Base-by-base conservation (phyloP, 495 filamentous ascomycete species). In the Xylaria castorea region DNA sequence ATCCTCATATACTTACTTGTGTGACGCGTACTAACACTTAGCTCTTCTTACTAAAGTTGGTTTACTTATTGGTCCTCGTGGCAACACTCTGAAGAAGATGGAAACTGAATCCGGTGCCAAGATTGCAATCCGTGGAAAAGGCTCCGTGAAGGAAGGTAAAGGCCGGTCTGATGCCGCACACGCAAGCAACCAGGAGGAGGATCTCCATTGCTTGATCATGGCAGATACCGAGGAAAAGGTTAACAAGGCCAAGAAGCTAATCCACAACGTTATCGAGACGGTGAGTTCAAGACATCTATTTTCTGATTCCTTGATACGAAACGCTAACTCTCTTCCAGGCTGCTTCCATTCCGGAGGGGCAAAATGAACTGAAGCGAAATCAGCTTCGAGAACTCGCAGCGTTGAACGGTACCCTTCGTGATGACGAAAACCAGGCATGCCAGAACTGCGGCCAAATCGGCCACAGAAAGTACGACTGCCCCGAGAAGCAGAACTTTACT, bases 361-460 rank as follows among this genome's bases (percentile, higher is more conserved):
- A 98, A 78, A 99, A 99, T 76, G 94, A 97, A 79, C 91, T 99
- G 77, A 99, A 99, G 87, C 91, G 96, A 51, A 97, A 98, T 83
- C 96, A 99, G 82, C 93, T 99, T 71, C 94, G 96, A 80, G 94
- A 98, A 81, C 91, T 99, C 68, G 96, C 96, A 53, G 95, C 96
- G 20, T 89, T 99, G 74, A 99, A 99, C 87, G 96, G 96, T 86
- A 99, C 96, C 46, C 90, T 99, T 32, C 94, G 96, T 75, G 96
- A 99, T 77, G 96, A 99, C 77, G 96, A 99, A 82, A 98, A 98
- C 83, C 96, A 98, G 81, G 95, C 96, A 71, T 99, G 97, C 85
- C 97, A 98, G 84, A 99, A 99, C 86, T 99, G 97, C 83, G 97
- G 95, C 75, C 93, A 99, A 88, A 98, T 99, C 72, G 97, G 97